These are phyloP conservation scores for Nannizziopsis arthrosporioides DNA, from an alignment of 2,329 filamentous ascomycete species.

Conservation along the genomic window DNA sequence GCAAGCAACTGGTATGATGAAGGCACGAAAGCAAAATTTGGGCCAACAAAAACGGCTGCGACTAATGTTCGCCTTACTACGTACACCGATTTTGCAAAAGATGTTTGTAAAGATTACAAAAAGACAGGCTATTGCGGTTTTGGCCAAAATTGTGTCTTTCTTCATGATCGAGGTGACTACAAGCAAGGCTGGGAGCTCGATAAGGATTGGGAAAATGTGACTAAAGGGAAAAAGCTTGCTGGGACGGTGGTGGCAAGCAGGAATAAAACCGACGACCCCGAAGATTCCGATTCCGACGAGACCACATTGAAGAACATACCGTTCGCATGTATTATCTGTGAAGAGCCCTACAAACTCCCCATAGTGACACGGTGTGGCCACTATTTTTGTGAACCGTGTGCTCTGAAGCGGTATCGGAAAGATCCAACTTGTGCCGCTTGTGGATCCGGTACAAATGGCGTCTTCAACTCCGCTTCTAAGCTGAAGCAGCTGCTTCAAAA, in stretches of 20 bases:
- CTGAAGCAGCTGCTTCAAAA: conserved; percentile 66
- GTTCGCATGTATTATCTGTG: conserved; percentile 81
- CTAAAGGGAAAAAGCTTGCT: conserved; percentile 39
- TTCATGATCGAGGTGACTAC: conserved; percentile 52
- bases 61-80: conserved; percentile 87
- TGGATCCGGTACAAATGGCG: conserved; percentile 70
- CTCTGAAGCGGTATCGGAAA: conserved; percentile 72
- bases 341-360: conserved; percentile 62
- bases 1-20: conserved; percentile 83
- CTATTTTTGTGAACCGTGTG: conserved; percentile 90
- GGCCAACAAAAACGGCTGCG: conserved; percentile 68
- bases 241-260: conserved; percentile 38
- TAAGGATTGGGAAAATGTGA: conserved; percentile 78
- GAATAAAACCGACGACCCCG: conserved; percentile 35
- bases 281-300: conserved; percentile 50
- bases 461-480: conserved; percentile 80
- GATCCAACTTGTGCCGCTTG: conserved; percentile 81
- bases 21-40: conserved; percentile 34
- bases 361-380: conserved; percentile 85
- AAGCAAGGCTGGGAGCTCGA: conserved; percentile 95
- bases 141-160: conserved; percentile 65
- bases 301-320: conserved; percentile 71
- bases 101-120: conserved; percentile 93
- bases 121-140: conserved; percentile 60
- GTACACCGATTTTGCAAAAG: conserved; percentile 77